Base-by-base conservation (phyloP, 208 protist species). In the Acanthamoeba lenticulata region DNA sequence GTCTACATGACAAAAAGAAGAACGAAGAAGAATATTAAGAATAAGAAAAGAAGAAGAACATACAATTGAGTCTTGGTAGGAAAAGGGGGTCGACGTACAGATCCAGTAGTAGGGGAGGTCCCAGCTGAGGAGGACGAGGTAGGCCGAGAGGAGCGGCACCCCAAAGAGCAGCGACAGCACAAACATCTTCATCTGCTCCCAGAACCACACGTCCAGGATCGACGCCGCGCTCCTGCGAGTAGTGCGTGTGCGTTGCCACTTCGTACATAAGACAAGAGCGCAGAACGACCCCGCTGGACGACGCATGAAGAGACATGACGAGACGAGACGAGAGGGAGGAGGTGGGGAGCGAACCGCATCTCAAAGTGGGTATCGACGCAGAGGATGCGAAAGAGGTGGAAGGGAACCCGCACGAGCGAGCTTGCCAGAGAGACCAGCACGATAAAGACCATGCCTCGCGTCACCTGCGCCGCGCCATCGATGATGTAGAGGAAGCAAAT, bases 171-270 rank as follows among this genome's bases (percentile, higher is more conserved):
- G 32, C 29, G 81, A 90, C 47, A 90, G 81, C 15, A 62, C 47
- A 65, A 90, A 90, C 81, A 90, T 90, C 81, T 90, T 90, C 34
- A 62, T 40, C 49, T 90, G 81, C 32, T 52, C 49, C 47, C 81
- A 65, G 40, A 90, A 90, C 81, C 81, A 90, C 52, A 62, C 5
- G 19, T 62, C 40, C 24, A 90, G 81, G 44, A 90, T 90, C 34
- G 81, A 40, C n/a, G 81, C 34, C 6, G 40, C 45, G 42, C 42
- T 83, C 40, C 57, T 67, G 57, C 57, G n/a, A n/a, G n/a, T n/a
- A 62, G 55, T 5, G 19, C 15, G 4, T 55, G 47, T 24, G 47
- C 47, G 21, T 24, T 55, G 15, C 47, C 3, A 19, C 47, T 9
- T 55, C 15, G 15, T 5, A 55, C 21, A 9, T 55, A 19, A 9